phyloP scores from a whole-genome alignment of 164 flowering plant genomes.

The Sextonia rubra region DNA sequence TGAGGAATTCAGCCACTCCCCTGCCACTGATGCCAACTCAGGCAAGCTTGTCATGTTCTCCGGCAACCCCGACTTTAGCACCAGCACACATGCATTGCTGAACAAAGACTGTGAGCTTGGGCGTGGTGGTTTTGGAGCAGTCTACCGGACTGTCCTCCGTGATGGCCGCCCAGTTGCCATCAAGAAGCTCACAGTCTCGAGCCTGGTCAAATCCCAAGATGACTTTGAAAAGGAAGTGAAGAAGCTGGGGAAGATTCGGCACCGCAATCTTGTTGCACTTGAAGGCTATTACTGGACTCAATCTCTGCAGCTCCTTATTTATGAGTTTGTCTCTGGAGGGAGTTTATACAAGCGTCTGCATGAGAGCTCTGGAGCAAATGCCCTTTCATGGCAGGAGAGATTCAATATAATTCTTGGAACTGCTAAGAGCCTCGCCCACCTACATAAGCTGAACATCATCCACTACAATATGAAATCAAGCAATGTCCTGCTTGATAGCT shows the following conservation, averaged over 20 bases:
- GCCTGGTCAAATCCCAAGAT: conserved; percentile 80
- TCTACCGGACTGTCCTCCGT: conserved; percentile 61
- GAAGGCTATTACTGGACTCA: conserved; percentile 97
- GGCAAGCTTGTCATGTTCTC: conserved; percentile 95
- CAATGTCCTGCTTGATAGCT: conserved; percentile 63
- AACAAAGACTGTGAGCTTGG: conserved; percentile 93
- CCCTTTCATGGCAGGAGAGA: conserved; percentile 75
- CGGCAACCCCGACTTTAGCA: conserved; percentile 72
- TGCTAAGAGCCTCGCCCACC: conserved; percentile 72
- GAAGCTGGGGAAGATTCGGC: conserved; percentile 68
- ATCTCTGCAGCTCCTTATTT: conserved; percentile 80
- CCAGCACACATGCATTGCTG: conserved; percentile 77
- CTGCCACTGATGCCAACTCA: conserved; percentile 65
- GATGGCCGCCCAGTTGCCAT: conserved; percentile 83
- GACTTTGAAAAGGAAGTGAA: conserved; percentile 85
- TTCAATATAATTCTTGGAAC: conserved; percentile 76
- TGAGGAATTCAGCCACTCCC: conserved; percentile 68
- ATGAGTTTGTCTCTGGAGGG: conserved; percentile 67
- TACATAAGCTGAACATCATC: conserved; percentile 60
- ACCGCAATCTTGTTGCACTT: conserved; percentile 65
- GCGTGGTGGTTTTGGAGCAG: conserved; percentile 93
- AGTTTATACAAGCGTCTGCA: conserved; percentile 78
- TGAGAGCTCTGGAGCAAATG: conserved; percentile 35
- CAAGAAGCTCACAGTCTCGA: conserved; percentile 80
- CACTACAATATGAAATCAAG: conserved; percentile 89